Base-by-base conservation (phyloP, 2,329 filamentous ascomycete genomes). In the Aspergillus sp. region DNA sequence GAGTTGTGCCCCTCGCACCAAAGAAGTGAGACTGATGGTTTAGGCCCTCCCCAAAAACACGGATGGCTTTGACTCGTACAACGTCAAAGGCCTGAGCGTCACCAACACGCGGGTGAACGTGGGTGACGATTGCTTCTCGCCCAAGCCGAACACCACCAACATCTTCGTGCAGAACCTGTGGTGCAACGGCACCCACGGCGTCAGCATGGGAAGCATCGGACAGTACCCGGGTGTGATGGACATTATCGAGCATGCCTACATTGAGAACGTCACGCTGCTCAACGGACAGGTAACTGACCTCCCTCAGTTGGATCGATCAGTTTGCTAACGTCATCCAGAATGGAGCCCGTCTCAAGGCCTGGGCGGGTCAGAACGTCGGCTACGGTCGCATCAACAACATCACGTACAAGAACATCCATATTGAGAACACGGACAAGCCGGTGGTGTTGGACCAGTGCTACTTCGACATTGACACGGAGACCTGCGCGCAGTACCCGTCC, bases 391-490 rank as follows among this genome's bases (percentile, higher is more conserved):
- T 86, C 57, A 76, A 81, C 58, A 86, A 86, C 62, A 74, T 86
- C 45, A 86, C 83, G 1, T 86, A 84, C 68, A 76, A 81, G 65
- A 81, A 85, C 67, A 80, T 86, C 58, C 80, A 77, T 67, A 76
- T 82, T 38, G 81, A 80, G 17, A 81, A 82, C 56, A 83, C 81
- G 17, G 82, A 85, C 57, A 76, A 78, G 55, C 76, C 81, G 0
- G 74, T 84, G 19, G 81, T 83, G 32, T 70, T 86, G 6, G 83
- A 86, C 60, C 82, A 82, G 23, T 86, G 83, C 68, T 86, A 86
- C 67, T 85, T 85, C 66, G 79, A 85, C 55, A 72, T 83, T 56
- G 76, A 79, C 50, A 58, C 71, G 3, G 76, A 76, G 1, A 74
- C 76, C 2, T 86, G 83, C 59, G 75, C 78, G 2, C 53, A 73